Conservation (phyloP, 2,329 filamentous ascomycete genomes). For the Aspergillus jensenii region DNA sequence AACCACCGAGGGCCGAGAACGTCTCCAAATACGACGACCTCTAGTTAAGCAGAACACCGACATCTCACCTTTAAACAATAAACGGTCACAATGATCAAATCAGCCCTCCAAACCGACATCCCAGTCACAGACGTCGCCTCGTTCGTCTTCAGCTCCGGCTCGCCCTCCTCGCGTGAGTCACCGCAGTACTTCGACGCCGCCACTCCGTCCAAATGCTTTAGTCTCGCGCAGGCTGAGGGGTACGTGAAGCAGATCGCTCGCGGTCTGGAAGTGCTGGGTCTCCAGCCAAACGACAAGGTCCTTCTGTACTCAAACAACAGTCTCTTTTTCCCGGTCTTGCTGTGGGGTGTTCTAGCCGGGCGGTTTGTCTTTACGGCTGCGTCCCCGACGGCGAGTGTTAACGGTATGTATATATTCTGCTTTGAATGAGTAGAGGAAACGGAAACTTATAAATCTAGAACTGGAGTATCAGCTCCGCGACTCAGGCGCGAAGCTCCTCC, state of each 20-base stretch:
- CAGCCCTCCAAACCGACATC: conserved; percentile 1
- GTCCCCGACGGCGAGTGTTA: neutral
- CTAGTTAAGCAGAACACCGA: no score
- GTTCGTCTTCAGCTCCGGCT: conserved; percentile 5
- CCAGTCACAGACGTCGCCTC: conserved; percentile 10
- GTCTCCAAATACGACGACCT: no score
- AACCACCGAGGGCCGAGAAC: no score
- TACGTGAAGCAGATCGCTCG: conserved; percentile 8
- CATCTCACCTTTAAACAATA: no score
- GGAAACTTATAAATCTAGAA: neutral
- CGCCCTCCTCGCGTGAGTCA: neutral
- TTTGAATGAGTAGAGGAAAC: neutral
- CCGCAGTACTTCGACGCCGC: conserved; percentile 11
- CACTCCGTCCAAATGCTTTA: conserved; percentile 1
- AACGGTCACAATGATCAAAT: neutral
- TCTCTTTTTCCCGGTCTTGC: conserved; percentile 4
- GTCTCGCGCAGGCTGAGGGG: conserved; percentile 6
- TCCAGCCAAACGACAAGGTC: conserved; percentile 10
- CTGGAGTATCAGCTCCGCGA: conserved; percentile 10
- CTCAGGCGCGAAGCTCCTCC: conserved; percentile 5
- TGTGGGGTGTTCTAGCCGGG: conserved; percentile 9
- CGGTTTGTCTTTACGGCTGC: conserved; percentile 8
- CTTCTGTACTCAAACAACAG: conserved; percentile 5
- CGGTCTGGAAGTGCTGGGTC: conserved; percentile 1
- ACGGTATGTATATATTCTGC: neutral